Evolutionary conservation across 495 filamentous ascomycete genomes (phyloP), one percentile per base, ranked within the genome.

Genomic region (Rhizodiscina lignyota): DNA sequence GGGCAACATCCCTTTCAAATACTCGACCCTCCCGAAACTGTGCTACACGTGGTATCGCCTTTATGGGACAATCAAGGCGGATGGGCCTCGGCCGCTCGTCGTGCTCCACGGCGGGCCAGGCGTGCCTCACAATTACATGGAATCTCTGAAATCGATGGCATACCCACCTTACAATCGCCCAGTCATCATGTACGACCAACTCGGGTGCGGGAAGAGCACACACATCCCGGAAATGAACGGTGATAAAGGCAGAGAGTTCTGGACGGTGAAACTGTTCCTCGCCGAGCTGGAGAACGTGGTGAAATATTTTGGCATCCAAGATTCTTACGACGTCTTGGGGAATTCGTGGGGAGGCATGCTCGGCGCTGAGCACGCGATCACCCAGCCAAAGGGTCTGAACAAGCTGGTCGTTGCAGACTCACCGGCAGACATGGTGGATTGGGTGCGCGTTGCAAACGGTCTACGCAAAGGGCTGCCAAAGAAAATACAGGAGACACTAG

Each of bases 311-410:
- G 51, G 42, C 0, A 54, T 70, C 22, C 12, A 41, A 0, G 28
- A 44, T 4, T 39, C 50, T 0, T 65, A 61, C 40, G 51, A 67
- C 36, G 27, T 68, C 0, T 49, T 63, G 3, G 64, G 68, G 4
- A 54, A 63, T 22, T 56, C 49, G 5, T 73, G 66, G 65, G 67
- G 67, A 18, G 67, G 61, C 18, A 64, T 69, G 60, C 47, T 70
- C 0, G 63, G 51, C 2, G 52, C 51, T 3, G 34, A 47, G 3
- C 57, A 51, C 43, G 62, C 60, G 0, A 39, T 54, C 10, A 36
- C 36, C 12, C 50, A 48, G 13, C 56, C 65, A 0, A 19, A 35
- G 11, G 62, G 64, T 0, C 41, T 70, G 17, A 45, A 48, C 6
- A 57, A 54, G 18, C 36, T 67, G 6, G 47, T 68, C 16, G 48